Base-by-base conservation (phyloP, 2,329 filamentous ascomycete species). In the Incumbomyces delicatus region DNA sequence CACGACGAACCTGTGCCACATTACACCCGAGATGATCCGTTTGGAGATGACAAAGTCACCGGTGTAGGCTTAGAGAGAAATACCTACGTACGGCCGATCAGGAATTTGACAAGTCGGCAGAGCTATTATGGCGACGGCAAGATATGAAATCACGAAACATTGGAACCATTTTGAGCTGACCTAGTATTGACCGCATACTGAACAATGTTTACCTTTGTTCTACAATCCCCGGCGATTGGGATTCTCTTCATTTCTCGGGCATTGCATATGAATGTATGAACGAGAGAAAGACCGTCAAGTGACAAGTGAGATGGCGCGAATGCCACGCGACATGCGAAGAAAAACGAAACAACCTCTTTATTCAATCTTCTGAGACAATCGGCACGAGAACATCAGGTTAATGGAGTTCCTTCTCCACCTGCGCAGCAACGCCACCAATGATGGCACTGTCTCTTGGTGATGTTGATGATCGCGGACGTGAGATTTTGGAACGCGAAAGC, bases 1-100 rank as follows among this genome's bases (percentile, higher is more conserved):
- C 61, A 59, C 8, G 56, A 57, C 36, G 46, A 35, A 11, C 50
- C 52, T 48, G 45, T 62, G 53, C 45, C 59, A 45, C 49, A 53
- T 47, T 61, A 60, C 43, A 57, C 45, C n/a, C 50, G 49, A 12
- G 50, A 62, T 36, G 55, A 60, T 42, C 47, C 47, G 13, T 45
- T 49, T 20, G 47, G 47, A 16, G 53, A 55, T 32, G 50, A 44
- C 40, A 56, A 56, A 22, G 20, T 27, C 14, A 18, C 38, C 2
- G 18, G 27, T 33, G 29, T 16, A 16, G 14, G 29, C 7, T 13
- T 33, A 11, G 30, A 16, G 14, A 18, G 12, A 12, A 32, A 16
- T 16, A 16, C 6, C 12, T 29, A 45, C 13, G 22, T 3, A 3
- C 41, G 35, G 6, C 30, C 30, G 2, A 30, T 6, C 2, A 31